These are phyloP conservation scores for Lachnellula subtilissima DNA, from an alignment of 2,329 filamentous ascomycete genomes.

Conservation along the genomic window DNA sequence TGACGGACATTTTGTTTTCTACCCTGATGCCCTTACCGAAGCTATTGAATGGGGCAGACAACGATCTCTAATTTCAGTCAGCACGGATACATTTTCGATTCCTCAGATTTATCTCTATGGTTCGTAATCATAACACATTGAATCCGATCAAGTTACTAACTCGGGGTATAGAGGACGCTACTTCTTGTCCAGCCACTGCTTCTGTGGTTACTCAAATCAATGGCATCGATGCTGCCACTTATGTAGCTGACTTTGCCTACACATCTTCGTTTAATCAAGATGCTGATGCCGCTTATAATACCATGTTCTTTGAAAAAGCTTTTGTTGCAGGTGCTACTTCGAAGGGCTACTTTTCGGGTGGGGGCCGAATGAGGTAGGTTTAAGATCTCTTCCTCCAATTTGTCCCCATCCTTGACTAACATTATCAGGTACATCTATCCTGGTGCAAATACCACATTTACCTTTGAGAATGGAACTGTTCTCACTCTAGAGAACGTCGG, in stretches of 20 bases:
- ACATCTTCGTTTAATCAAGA: constrained; percentile 35
- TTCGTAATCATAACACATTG: constrained; percentile 20
- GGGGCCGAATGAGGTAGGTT: constrained; percentile 33
- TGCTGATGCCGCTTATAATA: constrained; percentile 38
- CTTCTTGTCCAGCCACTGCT: constrained; percentile 37
- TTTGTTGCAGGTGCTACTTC: constrained; percentile 16
- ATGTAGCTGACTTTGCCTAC: constrained; percentile 42
- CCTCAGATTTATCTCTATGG: constrained; percentile 53
- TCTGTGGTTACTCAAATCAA: constrained; percentile 52
- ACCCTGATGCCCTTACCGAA: constrained; percentile 46
- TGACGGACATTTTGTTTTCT: constrained; percentile 59
- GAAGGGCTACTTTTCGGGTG: constrained; percentile 35
- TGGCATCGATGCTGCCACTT: constrained; percentile 47
- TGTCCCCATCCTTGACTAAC: neutral
- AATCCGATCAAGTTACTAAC: neutral
- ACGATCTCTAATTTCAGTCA: constrained; percentile 54
- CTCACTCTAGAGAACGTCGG: constrained; percentile 33
- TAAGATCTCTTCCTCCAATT: neutral
- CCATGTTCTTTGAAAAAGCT: constrained; percentile 36
- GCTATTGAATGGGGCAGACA: constrained; percentile 48
- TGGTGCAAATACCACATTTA: constrained; percentile 35
- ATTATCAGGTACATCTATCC: constrained; percentile 33
- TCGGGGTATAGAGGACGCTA: constrained; percentile 35
- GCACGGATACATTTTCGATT: constrained; percentile 51
- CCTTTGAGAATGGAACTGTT: constrained; percentile 37